Evolutionary conservation across 768 basidiomycete species (phyloP).

Genomic region (Rhodotorula paludigena): DNA sequence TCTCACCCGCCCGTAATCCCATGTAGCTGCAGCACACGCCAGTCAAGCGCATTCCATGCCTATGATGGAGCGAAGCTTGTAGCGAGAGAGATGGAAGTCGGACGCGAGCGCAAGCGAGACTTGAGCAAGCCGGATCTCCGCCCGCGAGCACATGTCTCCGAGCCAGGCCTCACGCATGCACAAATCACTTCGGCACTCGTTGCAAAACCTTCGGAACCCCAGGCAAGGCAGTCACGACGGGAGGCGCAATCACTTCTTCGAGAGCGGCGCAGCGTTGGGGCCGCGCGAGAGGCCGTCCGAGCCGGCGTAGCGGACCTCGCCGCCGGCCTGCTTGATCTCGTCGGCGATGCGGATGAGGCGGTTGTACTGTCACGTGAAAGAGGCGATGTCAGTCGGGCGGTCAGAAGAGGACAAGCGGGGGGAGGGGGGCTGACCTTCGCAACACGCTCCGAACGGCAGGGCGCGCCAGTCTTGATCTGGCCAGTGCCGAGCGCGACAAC

Average conservation of each 20-base stretch:
- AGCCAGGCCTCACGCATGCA: too few relatives aligned
- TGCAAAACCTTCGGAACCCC: too few relatives aligned
- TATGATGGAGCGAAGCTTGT: too few relatives aligned
- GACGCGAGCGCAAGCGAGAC: too few relatives aligned
- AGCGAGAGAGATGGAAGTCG: too few relatives aligned
- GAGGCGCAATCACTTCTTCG: constrained; percentile 6
- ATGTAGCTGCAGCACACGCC: too few relatives aligned
- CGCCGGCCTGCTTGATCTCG: constrained; percentile 54
- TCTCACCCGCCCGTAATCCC: too few relatives aligned
- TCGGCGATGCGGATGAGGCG: constrained; percentile 78
- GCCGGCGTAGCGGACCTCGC: constrained; percentile 17
- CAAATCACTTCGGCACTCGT: too few relatives aligned
- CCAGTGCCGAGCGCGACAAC: constrained; percentile 81
- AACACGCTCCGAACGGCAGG: constrained; percentile 90
- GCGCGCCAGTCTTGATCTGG: constrained; percentile 98
- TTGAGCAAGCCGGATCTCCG: too few relatives aligned
- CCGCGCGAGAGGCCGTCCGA: constrained; percentile 27
- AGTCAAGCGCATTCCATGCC: too few relatives aligned
- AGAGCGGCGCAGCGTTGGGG: constrained; percentile 21
- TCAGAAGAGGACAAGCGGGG: neutral
- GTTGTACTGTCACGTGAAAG: neutral
- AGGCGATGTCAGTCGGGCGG: neutral
- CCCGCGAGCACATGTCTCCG: too few relatives aligned
- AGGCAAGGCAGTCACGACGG: neutral
- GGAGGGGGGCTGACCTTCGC: constrained; percentile 55